Percentiles rank a stretch among this genome's conserved stretches.
Conservation (phyloP, 1,284 basidiomycete genomes). For the Ceratobasidium sp. region DNA sequence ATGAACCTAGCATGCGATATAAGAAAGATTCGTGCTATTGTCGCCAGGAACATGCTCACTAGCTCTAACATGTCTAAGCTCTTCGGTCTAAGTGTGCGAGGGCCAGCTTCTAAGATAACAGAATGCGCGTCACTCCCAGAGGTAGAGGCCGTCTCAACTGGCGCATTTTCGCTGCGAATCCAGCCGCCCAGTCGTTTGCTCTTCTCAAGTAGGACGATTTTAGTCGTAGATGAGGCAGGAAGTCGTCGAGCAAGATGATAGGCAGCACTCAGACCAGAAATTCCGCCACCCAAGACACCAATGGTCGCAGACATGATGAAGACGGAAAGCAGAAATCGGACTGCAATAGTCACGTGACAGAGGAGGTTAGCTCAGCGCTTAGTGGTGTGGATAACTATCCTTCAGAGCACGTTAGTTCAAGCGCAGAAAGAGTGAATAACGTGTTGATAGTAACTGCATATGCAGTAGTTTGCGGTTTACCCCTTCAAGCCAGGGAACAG, state of each 20-base stretch:
- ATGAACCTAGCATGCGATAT: conserved; percentile 69
- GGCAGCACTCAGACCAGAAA: conserved; percentile 85
- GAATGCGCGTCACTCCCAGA: conserved; percentile 55
- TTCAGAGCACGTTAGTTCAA: too few relatives aligned
- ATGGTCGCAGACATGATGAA: conserved; percentile 57
- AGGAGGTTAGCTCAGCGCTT: too few relatives aligned
- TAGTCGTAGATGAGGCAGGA: conserved; percentile 59
- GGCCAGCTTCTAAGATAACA: conserved; percentile 83
- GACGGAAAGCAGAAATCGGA: background rate
- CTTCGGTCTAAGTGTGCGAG: conserved; percentile 83
- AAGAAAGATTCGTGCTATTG: background rate
- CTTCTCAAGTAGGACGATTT: conserved; percentile 79
- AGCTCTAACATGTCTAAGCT: conserved; percentile 81
- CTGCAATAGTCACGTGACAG: too few relatives aligned
- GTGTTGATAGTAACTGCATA: too few relatives aligned
- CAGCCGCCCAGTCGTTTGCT: conserved; percentile 82
- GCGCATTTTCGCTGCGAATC: conserved; percentile 71
- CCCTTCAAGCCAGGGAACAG: too few relatives aligned
- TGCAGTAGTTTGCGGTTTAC: too few relatives aligned
- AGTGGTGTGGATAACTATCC: too few relatives aligned
- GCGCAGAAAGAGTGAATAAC: too few relatives aligned
- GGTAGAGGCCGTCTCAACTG: conserved; percentile 62
- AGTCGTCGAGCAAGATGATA: conserved; percentile 80
- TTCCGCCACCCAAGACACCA: conserved; percentile 83
- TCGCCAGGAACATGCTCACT: conserved; percentile 60